Percentiles rank a stretch among this genome's conserved stretches.
phyloP scores from a whole-genome alignment of 1,139 yeast genomes.

The Saccharomycopsis phalli region DNA sequence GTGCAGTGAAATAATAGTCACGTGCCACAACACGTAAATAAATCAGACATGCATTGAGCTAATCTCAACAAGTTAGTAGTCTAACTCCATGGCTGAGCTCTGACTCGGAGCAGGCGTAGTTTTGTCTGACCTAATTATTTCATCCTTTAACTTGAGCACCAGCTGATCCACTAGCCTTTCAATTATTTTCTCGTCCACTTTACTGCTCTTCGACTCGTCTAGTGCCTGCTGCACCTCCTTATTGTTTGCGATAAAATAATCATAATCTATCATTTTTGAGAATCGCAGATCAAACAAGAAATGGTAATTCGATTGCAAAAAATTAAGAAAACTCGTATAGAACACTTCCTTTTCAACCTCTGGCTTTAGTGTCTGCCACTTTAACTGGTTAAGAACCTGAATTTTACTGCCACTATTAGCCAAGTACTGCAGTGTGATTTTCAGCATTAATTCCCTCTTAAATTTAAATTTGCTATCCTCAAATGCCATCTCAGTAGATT shows the following conservation, averaged over 20 bases:
- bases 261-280: conserved; percentile 10
- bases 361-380: conserved; percentile 10
- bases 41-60: too few relatives aligned
- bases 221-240: neutral
- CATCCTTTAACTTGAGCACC: conserved; percentile 14
- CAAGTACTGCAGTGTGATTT: conserved; percentile 1
- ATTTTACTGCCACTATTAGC: conserved; percentile 2
- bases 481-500: neutral
- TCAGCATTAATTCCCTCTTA: conserved; percentile 1
- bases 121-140: conserved; percentile 5
- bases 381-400: conserved; percentile 2
- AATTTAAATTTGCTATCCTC: conserved; percentile 6
- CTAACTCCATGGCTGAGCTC: conserved; percentile 15
- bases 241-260: conserved; percentile 2
- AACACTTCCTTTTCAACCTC: conserved; percentile 3
- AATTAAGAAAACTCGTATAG: conserved; percentile 4
- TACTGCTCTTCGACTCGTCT: conserved; percentile 1
- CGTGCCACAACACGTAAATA: too few relatives aligned
- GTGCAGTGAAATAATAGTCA: too few relatives aligned
- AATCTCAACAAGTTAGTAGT: too few relatives aligned
- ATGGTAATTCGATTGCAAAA: conserved; percentile 5
- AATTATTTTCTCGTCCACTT: neutral
- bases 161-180: conserved; percentile 8
- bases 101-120: neutral
- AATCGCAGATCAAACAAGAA: conserved; percentile 8